Evolutionary conservation across 805 yeast species (phyloP).

Genomic region (Zygosaccharomyces bisporus): DNA sequence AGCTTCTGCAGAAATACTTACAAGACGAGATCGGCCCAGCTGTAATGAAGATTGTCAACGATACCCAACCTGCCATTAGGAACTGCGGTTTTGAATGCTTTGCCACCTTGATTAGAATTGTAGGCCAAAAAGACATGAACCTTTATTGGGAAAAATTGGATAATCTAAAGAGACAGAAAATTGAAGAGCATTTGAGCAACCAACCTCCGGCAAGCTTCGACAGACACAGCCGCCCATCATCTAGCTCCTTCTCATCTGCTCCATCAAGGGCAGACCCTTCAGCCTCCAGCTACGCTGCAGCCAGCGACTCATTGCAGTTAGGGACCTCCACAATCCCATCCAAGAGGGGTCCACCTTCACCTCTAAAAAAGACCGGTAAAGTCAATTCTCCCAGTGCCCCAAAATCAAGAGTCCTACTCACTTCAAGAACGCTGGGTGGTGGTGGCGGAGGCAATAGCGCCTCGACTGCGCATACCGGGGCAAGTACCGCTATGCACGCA

Average conservation of each 20-base stretch:
- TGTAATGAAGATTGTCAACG: constrained; percentile 64
- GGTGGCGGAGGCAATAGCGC: neutral
- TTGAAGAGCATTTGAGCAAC: constrained; percentile 43
- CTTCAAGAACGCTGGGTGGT: constrained; percentile 29
- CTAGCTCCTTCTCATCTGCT: constrained; percentile 2
- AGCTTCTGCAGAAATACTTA: constrained; percentile 11
- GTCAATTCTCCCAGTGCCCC: constrained; percentile 14
- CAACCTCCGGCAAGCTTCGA: constrained; percentile 12
- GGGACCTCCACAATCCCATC: constrained; percentile 48
- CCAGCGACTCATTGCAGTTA: constrained; percentile 8
- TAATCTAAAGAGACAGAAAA: constrained; percentile 66
- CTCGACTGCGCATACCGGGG: neutral
- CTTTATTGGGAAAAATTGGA: constrained; percentile 67
- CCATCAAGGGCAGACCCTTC: neutral
- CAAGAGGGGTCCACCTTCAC: constrained; percentile 69
- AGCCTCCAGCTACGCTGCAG: neutral
- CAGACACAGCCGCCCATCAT: neutral
- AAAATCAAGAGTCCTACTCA: constrained; percentile 16
- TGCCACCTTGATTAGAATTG: constrained; percentile 79
- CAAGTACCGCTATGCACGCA: neutral
- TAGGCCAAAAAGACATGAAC: constrained; percentile 66
- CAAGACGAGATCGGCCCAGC: constrained; percentile 23
- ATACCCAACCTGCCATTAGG: constrained; percentile 81
- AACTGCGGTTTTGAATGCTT: constrained; percentile 70
- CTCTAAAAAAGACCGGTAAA: constrained; percentile 44